Conservation (phyloP, 1,139 yeast species). For the Pichia sp. region DNA sequence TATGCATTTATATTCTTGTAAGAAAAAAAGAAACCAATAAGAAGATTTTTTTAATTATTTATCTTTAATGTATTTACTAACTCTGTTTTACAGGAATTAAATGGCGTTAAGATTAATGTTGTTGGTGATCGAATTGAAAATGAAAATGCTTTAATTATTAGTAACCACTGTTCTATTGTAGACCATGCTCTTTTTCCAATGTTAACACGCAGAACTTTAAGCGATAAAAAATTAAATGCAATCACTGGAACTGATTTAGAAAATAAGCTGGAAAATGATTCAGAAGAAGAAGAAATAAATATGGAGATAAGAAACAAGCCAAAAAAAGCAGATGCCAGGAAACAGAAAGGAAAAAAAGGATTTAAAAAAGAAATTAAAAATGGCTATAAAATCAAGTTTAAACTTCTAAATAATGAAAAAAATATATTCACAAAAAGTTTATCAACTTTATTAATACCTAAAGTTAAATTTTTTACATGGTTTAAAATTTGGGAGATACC, state of each 20-base stretch:
- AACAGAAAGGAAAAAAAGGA: constrained; percentile 3
- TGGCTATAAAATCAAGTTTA: constrained; percentile 6
- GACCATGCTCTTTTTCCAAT: constrained; percentile 43
- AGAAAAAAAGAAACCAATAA: too few relatives aligned
- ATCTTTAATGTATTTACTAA: too few relatives aligned
- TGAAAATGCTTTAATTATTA: constrained; percentile 42
- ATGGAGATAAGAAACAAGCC: not conserved
- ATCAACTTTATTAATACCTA: constrained; percentile 32
- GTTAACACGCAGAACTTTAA: constrained; percentile 8
- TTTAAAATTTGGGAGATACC: constrained; percentile 54
- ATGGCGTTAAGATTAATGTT: constrained; percentile 34
- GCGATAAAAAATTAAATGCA: not conserved
- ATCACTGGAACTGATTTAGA: constrained; percentile 1
- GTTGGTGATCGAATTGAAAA: constrained; percentile 40
- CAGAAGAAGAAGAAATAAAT: not conserved
- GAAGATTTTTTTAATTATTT: too few relatives aligned
- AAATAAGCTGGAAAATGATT: too few relatives aligned
- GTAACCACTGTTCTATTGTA: constrained; percentile 51
- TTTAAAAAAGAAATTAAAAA: constrained; percentile 6
- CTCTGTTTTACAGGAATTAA: too few relatives aligned
- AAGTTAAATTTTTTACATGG: constrained; percentile 56
- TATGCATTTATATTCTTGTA: constrained; percentile 26
- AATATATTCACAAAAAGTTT: constrained; percentile 23
- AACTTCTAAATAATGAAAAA: constrained; percentile 10
- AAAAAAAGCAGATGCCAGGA: constrained; percentile 2